Evolutionary conservation across 345 rosid species (phyloP).

Genomic region (Melaleuca alternifolia): DNA sequence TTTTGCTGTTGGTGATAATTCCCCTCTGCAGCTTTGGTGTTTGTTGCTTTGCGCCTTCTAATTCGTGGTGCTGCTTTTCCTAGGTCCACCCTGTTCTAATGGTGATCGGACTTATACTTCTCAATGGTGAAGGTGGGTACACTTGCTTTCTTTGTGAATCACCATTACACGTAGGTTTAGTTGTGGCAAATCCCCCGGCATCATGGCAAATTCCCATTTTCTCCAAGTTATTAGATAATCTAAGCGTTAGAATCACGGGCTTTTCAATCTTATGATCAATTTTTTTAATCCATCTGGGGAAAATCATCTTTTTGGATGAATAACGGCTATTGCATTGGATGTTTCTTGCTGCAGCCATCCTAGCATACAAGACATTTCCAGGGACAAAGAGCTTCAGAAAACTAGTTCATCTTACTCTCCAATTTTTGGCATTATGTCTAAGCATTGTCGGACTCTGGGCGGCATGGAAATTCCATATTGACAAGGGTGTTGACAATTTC

Average conservation of each 20-base stretch:
- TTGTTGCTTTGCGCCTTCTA: background rate
- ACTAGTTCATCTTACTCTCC: slow-evolving; percentile 64
- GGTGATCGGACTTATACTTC: slow-evolving; percentile 37
- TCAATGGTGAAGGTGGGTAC: slow-evolving; percentile 42
- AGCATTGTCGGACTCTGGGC: slow-evolving; percentile 84
- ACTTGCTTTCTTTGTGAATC: background rate
- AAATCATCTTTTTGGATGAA: background rate
- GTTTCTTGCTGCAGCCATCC: slow-evolving; percentile 45
- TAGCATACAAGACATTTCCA: slow-evolving; percentile 74
- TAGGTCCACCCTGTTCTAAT: slow-evolving; percentile 53
- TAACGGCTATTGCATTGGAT: background rate
- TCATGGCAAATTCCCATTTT: background rate
- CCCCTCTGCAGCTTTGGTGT: background rate
- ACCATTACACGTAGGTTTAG: background rate
- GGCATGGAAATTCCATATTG: slow-evolving; percentile 83
- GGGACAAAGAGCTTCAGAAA: slow-evolving; percentile 80
- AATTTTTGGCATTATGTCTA: slow-evolving; percentile 52
- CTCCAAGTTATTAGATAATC: background rate
- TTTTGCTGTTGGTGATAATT: background rate
- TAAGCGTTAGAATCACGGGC: background rate
- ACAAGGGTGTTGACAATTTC: slow-evolving; percentile 84
- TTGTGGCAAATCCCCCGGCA: background rate
- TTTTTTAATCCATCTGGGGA: background rate
- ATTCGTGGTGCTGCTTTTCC: background rate
- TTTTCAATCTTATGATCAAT: background rate